Evolutionary conservation across 2,329 filamentous ascomycete genomes (phyloP).

Genomic region (Fusarium pseudograminearum): DNA sequence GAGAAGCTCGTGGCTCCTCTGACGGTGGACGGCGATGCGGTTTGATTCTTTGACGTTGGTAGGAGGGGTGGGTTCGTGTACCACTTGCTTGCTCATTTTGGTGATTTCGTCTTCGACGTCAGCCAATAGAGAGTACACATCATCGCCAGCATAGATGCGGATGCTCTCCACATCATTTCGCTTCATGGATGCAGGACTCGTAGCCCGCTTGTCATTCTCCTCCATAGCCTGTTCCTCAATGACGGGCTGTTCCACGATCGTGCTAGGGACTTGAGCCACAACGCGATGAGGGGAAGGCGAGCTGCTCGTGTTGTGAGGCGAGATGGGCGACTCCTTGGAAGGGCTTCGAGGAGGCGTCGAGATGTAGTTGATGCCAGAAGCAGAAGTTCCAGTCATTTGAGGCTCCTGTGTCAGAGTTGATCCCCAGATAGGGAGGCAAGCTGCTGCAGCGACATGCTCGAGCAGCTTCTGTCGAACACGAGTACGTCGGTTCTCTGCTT

Average conservation of each 20-base stretch:
- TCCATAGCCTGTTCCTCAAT: slow-evolving; percentile 56
- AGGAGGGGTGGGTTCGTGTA: slow-evolving; percentile 11
- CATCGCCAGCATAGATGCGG: slow-evolving; percentile 74
- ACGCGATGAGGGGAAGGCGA: slow-evolving; percentile 65
- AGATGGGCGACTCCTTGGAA: slow-evolving; percentile 56
- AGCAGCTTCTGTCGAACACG: slow-evolving; percentile 83
- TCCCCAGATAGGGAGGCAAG: slow-evolving; percentile 59
- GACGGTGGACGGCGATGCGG: slow-evolving; percentile 58
- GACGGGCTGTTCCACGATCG: slow-evolving; percentile 65
- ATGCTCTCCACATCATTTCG: slow-evolving; percentile 71
- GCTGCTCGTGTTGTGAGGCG: slow-evolving; percentile 52
- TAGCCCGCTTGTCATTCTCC: slow-evolving; percentile 43
- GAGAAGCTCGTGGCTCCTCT: slow-evolving; percentile 65
- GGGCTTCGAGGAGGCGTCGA: slow-evolving; percentile 72
- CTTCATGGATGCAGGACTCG: slow-evolving; percentile 43
- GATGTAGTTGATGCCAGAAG: slow-evolving; percentile 57
- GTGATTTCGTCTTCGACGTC: slow-evolving; percentile 69
- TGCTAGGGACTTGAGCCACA: slow-evolving; percentile 66
- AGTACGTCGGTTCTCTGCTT: slow-evolving; percentile 80
- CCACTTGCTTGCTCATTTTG: slow-evolving; percentile 50
- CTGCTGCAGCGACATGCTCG: slow-evolving; percentile 81
- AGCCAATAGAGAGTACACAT: slow-evolving; percentile 73
- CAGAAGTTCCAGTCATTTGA: slow-evolving; percentile 54
- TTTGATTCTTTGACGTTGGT: slow-evolving; percentile 45
- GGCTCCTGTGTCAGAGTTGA: slow-evolving; percentile 54